Percentiles rank a stretch among this genome's conserved stretches.
Evolutionary conservation across 495 filamentous ascomycete genomes (phyloP).

Genomic region (Podospora australis): DNA sequence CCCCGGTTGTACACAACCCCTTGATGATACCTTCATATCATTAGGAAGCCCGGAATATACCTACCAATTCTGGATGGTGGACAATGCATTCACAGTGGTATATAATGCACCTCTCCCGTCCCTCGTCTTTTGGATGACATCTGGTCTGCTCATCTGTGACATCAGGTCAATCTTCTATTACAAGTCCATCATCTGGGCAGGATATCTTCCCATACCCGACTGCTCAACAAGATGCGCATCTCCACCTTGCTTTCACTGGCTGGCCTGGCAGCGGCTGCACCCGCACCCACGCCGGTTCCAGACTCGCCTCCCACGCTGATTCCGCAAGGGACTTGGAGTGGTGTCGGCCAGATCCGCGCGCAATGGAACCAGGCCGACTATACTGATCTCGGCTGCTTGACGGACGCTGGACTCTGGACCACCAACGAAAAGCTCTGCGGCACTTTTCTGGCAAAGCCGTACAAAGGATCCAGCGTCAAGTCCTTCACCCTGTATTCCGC

Average conservation of each 20-base stretch:
- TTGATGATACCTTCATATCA: too few species aligned
- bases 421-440: constrained; percentile 15
- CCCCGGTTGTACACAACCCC: too few species aligned
- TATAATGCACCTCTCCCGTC: background rate
- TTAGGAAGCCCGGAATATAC: too few species aligned
- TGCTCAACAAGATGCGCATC: background rate
- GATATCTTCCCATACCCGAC: background rate
- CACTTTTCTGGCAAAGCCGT: constrained; percentile 8
- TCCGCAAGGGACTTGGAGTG: constrained; percentile 5
- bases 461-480: background rate
- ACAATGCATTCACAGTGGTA: background rate
- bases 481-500: constrained; percentile 6
- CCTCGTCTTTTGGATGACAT: background rate
- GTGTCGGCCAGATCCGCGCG: constrained; percentile 18
- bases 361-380: constrained; percentile 15
- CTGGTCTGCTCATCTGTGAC: background rate
- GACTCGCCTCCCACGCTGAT: background rate
- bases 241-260: background rate
- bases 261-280: background rate
- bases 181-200: background rate
- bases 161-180: background rate
- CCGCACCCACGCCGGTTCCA: background rate
- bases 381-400: constrained; percentile 23
- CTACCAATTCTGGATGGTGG: background rate
- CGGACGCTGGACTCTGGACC: constrained; percentile 17